These are phyloP conservation scores for Botrytis hyacinthi DNA, from an alignment of 2,329 filamentous ascomycete genomes.

Conservation along the genomic window DNA sequence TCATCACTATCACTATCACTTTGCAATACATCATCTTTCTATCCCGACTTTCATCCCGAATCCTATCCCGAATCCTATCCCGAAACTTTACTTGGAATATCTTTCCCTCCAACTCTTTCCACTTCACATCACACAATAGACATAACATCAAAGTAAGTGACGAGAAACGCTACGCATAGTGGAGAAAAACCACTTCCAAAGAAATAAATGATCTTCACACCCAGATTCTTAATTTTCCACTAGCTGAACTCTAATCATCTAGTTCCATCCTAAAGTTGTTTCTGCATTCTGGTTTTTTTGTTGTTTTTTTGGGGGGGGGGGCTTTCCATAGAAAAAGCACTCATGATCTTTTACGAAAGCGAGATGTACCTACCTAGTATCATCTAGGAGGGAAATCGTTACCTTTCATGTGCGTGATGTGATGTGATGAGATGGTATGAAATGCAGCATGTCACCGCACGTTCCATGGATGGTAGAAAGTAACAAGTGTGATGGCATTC, in stretches of 20 bases:
- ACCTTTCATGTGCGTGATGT: neutral
- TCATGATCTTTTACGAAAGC: too few relatives aligned
- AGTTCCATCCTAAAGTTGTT: neutral
- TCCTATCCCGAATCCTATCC: too few relatives aligned
- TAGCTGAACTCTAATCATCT: neutral
- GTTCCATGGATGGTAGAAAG: neutral
- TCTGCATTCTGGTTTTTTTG: too few relatives aligned
- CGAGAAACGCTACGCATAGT: neutral
- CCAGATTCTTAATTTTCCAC: neutral
- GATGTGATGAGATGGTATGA: too few relatives aligned
- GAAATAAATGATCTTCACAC: neutral
- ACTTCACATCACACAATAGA: neutral
- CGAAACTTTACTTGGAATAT: neutral
- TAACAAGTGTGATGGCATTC: too few relatives aligned
- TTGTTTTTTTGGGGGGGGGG: neutral
- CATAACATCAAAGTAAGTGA: neutral
- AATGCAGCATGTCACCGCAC: neutral
- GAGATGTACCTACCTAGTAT: too few relatives aligned
- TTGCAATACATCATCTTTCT: neutral
- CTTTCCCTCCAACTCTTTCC: neutral
- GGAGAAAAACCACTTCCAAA: neutral
- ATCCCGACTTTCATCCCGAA: neutral
- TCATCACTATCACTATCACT: neutral
- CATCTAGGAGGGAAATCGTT: too few relatives aligned
- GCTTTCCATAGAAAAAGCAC: neutral